phyloP scores from a whole-genome alignment of 108 stramenopile genomes.

The Cyclotella cryptica region DNA sequence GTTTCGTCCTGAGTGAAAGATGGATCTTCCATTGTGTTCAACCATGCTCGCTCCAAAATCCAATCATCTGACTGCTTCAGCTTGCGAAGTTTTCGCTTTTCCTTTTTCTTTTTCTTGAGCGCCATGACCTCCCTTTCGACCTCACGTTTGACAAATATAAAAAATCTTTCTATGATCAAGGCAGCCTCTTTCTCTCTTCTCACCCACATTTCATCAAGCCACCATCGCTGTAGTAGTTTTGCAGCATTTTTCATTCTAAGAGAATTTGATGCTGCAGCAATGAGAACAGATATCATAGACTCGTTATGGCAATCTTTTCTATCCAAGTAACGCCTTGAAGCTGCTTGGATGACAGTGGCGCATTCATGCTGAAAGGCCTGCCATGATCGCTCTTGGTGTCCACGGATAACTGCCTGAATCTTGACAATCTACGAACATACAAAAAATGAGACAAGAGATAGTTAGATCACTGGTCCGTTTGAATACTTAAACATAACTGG shows the following conservation, averaged over 20 bases:
- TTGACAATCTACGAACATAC: conserved; percentile 58
- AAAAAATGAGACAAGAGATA: neutral
- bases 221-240: conserved; percentile 71
- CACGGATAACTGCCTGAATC: conserved; percentile 77
- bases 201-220: conserved; percentile 59
- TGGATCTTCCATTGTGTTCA: conserved; percentile 61
- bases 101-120: conserved; percentile 61
- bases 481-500: neutral
- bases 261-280: conserved; percentile 44
- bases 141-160: conserved; percentile 55
- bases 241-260: conserved; percentile 71
- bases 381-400: conserved; percentile 55
- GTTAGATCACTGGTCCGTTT: neutral
- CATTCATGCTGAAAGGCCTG: conserved; percentile 65
- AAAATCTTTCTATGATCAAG: conserved; percentile 50
- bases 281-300: conserved; percentile 44
- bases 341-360: conserved; percentile 76
- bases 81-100: conserved; percentile 49
- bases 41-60: conserved; percentile 70
- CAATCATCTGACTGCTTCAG: conserved; percentile 63
- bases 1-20: conserved; percentile 18
- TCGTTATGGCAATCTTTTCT: conserved; percentile 45
- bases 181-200: conserved; percentile 47
- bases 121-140: conserved; percentile 51
- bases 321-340: conserved; percentile 60